Evolutionary conservation across 2,329 filamentous ascomycete species (phyloP).

Genomic region (Pezicula radicicola): DNA sequence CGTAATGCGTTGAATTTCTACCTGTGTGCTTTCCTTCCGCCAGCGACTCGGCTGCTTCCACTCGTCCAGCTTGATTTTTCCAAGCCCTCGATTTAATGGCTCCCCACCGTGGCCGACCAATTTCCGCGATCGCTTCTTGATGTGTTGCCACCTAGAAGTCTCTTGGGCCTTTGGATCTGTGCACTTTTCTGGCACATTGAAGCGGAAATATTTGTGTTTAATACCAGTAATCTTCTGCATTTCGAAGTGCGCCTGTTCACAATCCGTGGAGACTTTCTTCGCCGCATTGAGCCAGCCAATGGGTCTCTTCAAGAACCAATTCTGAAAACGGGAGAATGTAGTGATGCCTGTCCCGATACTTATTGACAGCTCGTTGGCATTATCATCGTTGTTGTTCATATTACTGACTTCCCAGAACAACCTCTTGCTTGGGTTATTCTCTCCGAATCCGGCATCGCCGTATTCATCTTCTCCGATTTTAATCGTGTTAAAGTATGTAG

Average conservation of each 20-base stretch:
- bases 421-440: not conserved
- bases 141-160: not conserved
- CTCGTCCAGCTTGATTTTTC: conserved; percentile 5
- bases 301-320: not conserved
- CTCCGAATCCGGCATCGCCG: conserved; percentile 32
- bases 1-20: conserved; percentile 3
- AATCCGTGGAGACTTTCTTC: not conserved
- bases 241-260: not conserved
- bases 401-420: not conserved
- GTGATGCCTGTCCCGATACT: not conserved
- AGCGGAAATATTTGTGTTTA: not conserved
- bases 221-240: not conserved
- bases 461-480: conserved; percentile 30
- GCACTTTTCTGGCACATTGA: not conserved
- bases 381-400: not conserved
- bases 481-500: conserved; percentile 36
- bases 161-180: not conserved
- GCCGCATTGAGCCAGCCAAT: not conserved
- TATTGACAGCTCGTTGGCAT: not conserved
- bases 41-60: conserved; percentile 1
- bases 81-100: conserved; percentile 1
- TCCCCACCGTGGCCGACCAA: not conserved
- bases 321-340: not conserved
- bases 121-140: not conserved
- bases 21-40: conserved; percentile 5